Base-by-base conservation (phyloP, 129 eudicot species). In the Centella asiatica region DNA sequence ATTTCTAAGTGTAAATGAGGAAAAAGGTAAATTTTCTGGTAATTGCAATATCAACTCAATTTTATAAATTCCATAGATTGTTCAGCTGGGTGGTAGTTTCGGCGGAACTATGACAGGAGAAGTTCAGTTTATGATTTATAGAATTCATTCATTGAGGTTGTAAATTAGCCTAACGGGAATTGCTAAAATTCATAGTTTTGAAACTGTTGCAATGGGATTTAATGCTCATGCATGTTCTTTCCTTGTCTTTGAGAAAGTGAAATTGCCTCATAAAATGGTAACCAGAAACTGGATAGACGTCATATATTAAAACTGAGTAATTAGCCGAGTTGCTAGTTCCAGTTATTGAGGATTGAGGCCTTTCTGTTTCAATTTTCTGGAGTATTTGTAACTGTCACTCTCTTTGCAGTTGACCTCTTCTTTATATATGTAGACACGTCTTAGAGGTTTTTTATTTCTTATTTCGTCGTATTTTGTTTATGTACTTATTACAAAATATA, bases 21-120 rank as follows among this genome's bases (percentile, higher is more conserved):
- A 82, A 53, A 93, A 79, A 85, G 99, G 96, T 88, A 80, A 33
- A 61, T 27, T 6, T 44, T 26, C 19, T 29, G 31, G 22, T 44
- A 61, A 19, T 42, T 37, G 25, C 27, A 44, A 33, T 31, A 40
- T 60, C 23, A 45, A 60, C 20, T 60, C 42, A 18, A 33, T 34
- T 7, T 36, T 25, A 44, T 63, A 7, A 19, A 26, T 31, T 44
- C 23, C 12, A 22, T 37, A 53, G 32, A 63, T 19, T 65, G 44
- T 11, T 32, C 46, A 20, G 31, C 36, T 52, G 47, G 62, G 27
- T 53, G 24, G 26, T 48, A 28, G 19, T 22, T 34, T 48, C 24
- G 49, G 25, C 42, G 54, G 14, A 42, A n/a, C n/a, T n/a, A n/a
- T n/a, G n/a, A n/a, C n/a, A n/a, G n/a, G n/a, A n/a, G n/a, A n/a